These are phyloP conservation scores for Terfezia claveryi DNA, from an alignment of 495 filamentous ascomycete genomes.

Conservation along the genomic window DNA sequence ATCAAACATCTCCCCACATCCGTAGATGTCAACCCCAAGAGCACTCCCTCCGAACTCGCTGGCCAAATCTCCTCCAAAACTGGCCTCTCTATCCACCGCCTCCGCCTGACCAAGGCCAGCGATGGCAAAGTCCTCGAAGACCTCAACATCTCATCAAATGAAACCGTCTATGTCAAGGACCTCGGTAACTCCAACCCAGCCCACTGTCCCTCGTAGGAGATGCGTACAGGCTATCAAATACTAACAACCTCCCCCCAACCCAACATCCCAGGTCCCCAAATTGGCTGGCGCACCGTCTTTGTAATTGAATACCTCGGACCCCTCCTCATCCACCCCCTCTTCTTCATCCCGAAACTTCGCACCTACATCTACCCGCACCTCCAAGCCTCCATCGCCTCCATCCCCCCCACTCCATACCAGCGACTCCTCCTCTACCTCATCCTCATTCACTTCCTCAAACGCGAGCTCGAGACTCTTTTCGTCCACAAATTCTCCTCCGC, in stretches of 20 bases:
- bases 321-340: conserved; percentile 64
- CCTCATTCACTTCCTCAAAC: conserved; percentile 73
- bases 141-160: conserved; percentile 41
- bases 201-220: neutral
- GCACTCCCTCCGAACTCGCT: conserved; percentile 25
- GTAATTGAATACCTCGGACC: conserved; percentile 87
- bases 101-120: conserved; percentile 48
- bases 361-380: conserved; percentile 41
- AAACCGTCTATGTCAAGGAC: conserved; percentile 75
- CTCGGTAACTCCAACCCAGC: conserved; percentile 35
- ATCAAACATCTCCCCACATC: conserved; percentile 50
- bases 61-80: conserved; percentile 36
- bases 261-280: conserved; percentile 48
- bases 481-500: conserved; percentile 86
- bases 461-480: conserved; percentile 82
- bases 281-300: conserved; percentile 85
- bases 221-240: neutral
- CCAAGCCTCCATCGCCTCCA: conserved; percentile 20
- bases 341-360: conserved; percentile 43
- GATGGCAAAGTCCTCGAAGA: conserved; percentile 42
- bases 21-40: conserved; percentile 35
- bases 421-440: conserved; percentile 48
- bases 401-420: conserved; percentile 35
- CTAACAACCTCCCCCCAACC: neutral
- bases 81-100: conserved; percentile 34